These are phyloP conservation scores for Podosphaera leucotricha DNA, from an alignment of 2,329 filamentous ascomycete species.

Conservation along the genomic window DNA sequence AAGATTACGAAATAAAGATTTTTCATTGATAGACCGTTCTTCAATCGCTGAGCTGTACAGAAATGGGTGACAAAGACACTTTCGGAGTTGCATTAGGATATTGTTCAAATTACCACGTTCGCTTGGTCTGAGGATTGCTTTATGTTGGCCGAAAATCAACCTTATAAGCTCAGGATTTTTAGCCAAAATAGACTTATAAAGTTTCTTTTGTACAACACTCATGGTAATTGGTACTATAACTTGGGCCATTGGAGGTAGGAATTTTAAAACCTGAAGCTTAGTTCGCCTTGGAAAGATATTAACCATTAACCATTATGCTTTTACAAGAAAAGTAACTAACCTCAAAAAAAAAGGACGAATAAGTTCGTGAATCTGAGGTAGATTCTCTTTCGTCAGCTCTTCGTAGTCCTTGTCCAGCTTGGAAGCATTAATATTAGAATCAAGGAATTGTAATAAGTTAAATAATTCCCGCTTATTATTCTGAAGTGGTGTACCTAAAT, in stretches of 20 bases:
- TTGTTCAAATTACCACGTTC: constrained; percentile 76
- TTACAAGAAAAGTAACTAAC: constrained; percentile 3
- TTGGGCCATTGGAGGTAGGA: constrained; percentile 78
- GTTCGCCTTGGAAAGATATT: constrained; percentile 43
- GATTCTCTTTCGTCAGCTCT: constrained; percentile 61
- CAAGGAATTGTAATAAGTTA: constrained; percentile 88
- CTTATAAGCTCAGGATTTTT: constrained; percentile 78
- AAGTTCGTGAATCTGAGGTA: constrained; percentile 57
- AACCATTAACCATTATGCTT: background rate
- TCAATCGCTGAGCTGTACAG: constrained; percentile 82
- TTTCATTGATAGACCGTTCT: constrained; percentile 41
- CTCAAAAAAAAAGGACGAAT: constrained; percentile 50
- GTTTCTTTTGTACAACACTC: constrained; percentile 76
- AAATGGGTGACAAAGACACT: constrained; percentile 89
- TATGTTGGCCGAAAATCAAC: constrained; percentile 52
- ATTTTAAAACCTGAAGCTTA: constrained; percentile 74
- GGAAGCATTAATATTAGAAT: constrained; percentile 43
- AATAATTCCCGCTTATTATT: constrained; percentile 92
- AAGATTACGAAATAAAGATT: constrained; percentile 51
- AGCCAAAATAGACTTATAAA: constrained; percentile 80
- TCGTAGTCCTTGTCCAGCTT: constrained; percentile 51
- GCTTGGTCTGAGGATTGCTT: constrained; percentile 31
- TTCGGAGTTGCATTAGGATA: constrained; percentile 82
- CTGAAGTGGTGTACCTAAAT: constrained; percentile 52
- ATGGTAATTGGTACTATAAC: constrained; percentile 93